A percentile compares a stretch with the other conserved stretches of the same genome.
phyloP scores from a whole-genome alignment of 331 rosid species.

The Erythrophleum ivorense region DNA sequence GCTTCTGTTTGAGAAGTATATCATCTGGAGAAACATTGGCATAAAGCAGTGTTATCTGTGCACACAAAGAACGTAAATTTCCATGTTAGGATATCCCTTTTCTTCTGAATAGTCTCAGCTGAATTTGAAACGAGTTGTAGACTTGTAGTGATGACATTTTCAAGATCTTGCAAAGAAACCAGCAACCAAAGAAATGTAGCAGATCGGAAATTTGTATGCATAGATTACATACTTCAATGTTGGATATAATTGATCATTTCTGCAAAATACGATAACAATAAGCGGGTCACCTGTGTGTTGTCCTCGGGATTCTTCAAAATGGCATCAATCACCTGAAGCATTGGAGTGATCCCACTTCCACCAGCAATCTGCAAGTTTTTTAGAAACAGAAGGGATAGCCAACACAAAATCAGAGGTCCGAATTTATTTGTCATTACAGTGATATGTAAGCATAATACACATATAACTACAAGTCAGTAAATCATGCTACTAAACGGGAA shows the following conservation, averaged over 20 bases:
- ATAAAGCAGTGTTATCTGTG: constrained; percentile 78
- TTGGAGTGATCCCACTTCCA: constrained; percentile 91
- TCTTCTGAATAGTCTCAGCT: not conserved
- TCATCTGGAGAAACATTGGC: constrained; percentile 91
- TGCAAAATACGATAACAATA: not conserved
- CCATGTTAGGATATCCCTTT: constrained; percentile 30
- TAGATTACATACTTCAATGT: constrained; percentile 1
- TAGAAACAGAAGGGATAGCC: not conserved
- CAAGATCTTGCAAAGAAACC: no score
- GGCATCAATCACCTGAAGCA: constrained; percentile 96
- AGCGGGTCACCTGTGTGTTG: constrained; percentile 66
- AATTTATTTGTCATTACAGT: no score
- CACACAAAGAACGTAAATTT: constrained; percentile 38
- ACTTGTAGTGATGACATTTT: no score
- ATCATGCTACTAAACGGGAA: no score
- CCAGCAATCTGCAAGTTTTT: constrained; percentile 80
- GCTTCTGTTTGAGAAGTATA: constrained; percentile 90
- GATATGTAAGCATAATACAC: no score
- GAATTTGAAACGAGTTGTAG: not conserved
- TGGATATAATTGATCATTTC: constrained; percentile 21
- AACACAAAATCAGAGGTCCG: not conserved
- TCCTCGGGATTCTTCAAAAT: constrained; percentile 91
- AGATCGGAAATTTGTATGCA: no score
- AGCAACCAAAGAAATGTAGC: no score
- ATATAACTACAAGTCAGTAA: no score